A percentile compares a stretch with the other conserved stretches of the same genome.
Conservation (phyloP, 495 filamentous ascomycete genomes). For the Letharia lupina region DNA sequence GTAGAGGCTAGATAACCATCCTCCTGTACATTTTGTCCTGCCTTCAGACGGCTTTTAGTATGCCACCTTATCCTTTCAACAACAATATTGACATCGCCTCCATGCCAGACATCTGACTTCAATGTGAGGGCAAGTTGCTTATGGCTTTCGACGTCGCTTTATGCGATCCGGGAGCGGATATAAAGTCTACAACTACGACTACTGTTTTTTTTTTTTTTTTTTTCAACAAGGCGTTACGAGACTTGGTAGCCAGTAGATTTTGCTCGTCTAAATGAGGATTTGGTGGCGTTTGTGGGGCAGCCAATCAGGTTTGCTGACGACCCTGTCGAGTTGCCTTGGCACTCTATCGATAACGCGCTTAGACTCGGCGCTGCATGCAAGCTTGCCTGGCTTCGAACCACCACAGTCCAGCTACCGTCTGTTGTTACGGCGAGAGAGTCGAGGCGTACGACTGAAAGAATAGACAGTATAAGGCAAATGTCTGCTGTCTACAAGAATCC, state of each 20-base stretch:
- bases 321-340: neutral
- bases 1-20: neutral
- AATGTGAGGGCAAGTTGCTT: neutral
- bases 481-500: neutral
- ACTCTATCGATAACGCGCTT: conserved; percentile 7
- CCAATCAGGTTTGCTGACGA: neutral
- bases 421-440: neutral
- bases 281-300: neutral
- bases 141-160: neutral
- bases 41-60: neutral
- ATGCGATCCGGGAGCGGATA: neutral
- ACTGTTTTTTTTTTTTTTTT: neutral
- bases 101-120: neutral
- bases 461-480: neutral
- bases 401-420: neutral
- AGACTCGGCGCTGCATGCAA: neutral
- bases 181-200: neutral
- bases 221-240: neutral
- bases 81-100: too few species aligned
- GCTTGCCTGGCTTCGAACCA: conserved; percentile 15
- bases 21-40: neutral
- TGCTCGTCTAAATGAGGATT: neutral
- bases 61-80: neutral
- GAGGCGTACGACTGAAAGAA: neutral
- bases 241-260: neutral